Evolutionary conservation across 2,329 filamentous ascomycete species (phyloP), one percentile per base, ranked within the genome.

Genomic region (Dactylonectria estremocensis): DNA sequence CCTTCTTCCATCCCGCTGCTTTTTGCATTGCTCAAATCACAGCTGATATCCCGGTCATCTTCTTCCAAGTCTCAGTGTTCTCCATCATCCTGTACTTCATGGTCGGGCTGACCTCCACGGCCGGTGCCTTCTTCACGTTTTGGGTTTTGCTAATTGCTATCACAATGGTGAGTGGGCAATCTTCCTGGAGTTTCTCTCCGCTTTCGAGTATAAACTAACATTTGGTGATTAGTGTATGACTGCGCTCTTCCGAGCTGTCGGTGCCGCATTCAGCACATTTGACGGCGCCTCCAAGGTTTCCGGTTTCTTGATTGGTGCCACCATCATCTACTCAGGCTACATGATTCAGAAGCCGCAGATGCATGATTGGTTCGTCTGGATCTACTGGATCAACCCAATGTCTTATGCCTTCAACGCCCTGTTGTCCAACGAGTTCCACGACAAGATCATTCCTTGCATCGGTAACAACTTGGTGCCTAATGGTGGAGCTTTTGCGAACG

Each of bases 401-500:
- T 88, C 91, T 0, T 94, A 93, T 65, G 90, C 85, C 0, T 94
- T 93, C 64, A 90, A 93, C 70, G 87, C 87, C 0, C 78, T 95
- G 0, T 84, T 94, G 74, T 84, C 90, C 0, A 94, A 94, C 72
- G 92, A 95, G 76, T 93, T 94, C 64, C 85, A 92, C 69, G 81
- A 80, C 37, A 81, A 91, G 74, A 82, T 74, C 2, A 84, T 90
- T 18, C 79, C 82, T 1, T 90, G 88, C 64, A 84, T 84, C 3
- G 83, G 80, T 2, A 69, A 68, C 31, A 88, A 87, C 66, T 77
- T 90, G 6, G 81, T 90, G 3, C 88, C 88, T 0, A 83, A 77
- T 55, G 86, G 87, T 0, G 80, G 83, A 0, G 80, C 81, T 1
- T 91, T 89, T 64, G 56, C 74, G 74, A 67, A 86, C 80, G 40